These are phyloP conservation scores for Ceratobasidium sp. DNA, from an alignment of 1,284 basidiomycete species.

Conservation along the genomic window DNA sequence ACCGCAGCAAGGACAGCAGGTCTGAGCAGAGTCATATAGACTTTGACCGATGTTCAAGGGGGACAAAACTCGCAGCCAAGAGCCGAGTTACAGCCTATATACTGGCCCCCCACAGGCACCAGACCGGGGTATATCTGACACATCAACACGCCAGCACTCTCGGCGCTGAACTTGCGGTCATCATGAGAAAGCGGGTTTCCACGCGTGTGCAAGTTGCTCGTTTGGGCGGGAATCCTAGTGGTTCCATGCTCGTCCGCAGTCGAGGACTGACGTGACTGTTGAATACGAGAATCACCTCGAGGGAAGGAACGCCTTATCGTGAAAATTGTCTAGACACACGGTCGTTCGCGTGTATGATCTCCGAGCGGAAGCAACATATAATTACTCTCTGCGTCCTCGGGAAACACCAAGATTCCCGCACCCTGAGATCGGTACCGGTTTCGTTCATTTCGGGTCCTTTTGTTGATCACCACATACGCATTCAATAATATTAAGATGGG, in stretches of 20 bases:
- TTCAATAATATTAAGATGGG: neutral
- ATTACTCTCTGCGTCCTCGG: neutral
- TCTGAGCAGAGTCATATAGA: conserved; percentile 5
- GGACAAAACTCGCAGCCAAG: neutral
- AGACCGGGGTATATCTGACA: conserved; percentile 3
- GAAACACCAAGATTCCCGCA: neutral
- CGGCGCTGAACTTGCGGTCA: neutral
- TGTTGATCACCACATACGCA: neutral
- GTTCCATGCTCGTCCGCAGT: conserved; percentile 31
- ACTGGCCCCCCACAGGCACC: conserved; percentile 1
- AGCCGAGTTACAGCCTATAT: neutral
- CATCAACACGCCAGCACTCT: conserved; percentile 22
- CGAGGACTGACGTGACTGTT: conserved; percentile 12
- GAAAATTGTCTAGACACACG: conserved; percentile 11
- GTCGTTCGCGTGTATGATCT: neutral
- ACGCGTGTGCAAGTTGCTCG: conserved; percentile 1
- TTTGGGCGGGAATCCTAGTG: neutral
- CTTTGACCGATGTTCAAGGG: conserved; percentile 11
- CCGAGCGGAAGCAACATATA: neutral
- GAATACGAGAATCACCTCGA: neutral
- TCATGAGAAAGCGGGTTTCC: conserved; percentile 22
- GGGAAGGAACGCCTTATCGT: conserved; percentile 18
- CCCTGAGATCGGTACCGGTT: no score
- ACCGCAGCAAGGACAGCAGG: neutral
- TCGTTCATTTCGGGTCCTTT: neutral